Percentiles rank a stretch among this genome's conserved stretches.
phyloP scores from a whole-genome alignment of 2,329 filamentous ascomycete genomes.

The Cladophialophora chaetospira region DNA sequence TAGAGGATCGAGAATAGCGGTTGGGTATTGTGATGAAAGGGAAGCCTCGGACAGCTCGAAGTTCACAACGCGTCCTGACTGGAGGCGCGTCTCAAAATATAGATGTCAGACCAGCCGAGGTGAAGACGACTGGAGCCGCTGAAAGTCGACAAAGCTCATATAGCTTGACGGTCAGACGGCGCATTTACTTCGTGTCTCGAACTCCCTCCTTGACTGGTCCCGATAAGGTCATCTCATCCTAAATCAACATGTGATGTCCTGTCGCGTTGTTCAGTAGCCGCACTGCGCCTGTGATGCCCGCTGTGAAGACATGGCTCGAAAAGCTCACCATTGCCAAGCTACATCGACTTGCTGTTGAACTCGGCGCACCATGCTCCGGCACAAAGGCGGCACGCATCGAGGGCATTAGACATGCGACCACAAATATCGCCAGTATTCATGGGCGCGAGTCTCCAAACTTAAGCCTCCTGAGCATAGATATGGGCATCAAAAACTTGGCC shows the following conservation, averaged over 20 bases:
- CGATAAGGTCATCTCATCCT: too few relatives aligned
- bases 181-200: not conserved
- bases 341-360: slow-evolving; percentile 61
- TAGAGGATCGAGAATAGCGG: not conserved
- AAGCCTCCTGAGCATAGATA: slow-evolving; percentile 75
- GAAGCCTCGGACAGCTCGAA: not conserved
- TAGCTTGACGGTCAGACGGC: too few relatives aligned
- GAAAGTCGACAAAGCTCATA: too few relatives aligned
- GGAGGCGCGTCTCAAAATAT: too few relatives aligned
- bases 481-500: slow-evolving; percentile 80
- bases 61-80: too few relatives aligned
- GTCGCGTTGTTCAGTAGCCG: not conserved
- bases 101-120: too few relatives aligned
- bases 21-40: too few relatives aligned
- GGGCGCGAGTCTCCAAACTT: slow-evolving; percentile 28
- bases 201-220: too few relatives aligned
- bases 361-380: slow-evolving; percentile 61
- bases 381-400: slow-evolving; percentile 58
- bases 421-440: slow-evolving; percentile 20
- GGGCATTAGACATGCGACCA: slow-evolving; percentile 51
- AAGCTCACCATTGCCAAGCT: slow-evolving; percentile 57
- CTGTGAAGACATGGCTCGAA: slow-evolving; percentile 37
- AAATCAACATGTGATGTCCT: not conserved
- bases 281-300: not conserved
- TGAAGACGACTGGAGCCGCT: too few relatives aligned